A percentile compares a stretch with the other conserved stretches of the same genome.
These are phyloP conservation scores for Micractinium sp. DNA, from an alignment of 139 green algal genomes.

Conservation along the genomic window DNA sequence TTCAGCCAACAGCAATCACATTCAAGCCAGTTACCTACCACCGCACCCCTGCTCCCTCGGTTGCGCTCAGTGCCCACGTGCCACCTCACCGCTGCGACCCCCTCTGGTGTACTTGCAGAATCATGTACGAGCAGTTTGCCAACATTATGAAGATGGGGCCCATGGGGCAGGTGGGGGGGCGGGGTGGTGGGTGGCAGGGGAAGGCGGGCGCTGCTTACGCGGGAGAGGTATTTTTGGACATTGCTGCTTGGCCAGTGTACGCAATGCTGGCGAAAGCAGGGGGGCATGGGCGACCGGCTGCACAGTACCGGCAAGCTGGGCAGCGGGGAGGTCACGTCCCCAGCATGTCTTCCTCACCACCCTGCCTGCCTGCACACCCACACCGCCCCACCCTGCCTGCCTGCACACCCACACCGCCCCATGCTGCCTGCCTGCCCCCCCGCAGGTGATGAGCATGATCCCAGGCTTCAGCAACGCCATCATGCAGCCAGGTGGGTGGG, in stretches of 20 bases:
- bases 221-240: neutral
- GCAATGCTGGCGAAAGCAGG: no score
- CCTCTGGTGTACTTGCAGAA: conserved; percentile 55
- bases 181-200: neutral
- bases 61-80: no score
- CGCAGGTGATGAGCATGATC: conserved; percentile 96
- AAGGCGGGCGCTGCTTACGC: neutral
- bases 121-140: conserved; percentile 97
- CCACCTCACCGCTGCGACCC: no score
- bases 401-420: neutral
- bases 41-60: neutral
- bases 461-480: conserved; percentile 88
- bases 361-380: neutral
- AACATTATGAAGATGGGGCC: conserved; percentile 97
- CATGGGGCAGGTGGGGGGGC: conserved; percentile 67
- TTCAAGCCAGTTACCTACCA: neutral
- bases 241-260: neutral
- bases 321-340: neutral
- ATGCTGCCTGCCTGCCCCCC: neutral
- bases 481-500: conserved; percentile 59
- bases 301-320: neutral
- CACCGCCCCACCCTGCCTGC: neutral
- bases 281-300: no score
- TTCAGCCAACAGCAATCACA: neutral
- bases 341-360: neutral